Base-by-base conservation (phyloP, 208 protist species). In the Trypanosoma conorhini region DNA sequence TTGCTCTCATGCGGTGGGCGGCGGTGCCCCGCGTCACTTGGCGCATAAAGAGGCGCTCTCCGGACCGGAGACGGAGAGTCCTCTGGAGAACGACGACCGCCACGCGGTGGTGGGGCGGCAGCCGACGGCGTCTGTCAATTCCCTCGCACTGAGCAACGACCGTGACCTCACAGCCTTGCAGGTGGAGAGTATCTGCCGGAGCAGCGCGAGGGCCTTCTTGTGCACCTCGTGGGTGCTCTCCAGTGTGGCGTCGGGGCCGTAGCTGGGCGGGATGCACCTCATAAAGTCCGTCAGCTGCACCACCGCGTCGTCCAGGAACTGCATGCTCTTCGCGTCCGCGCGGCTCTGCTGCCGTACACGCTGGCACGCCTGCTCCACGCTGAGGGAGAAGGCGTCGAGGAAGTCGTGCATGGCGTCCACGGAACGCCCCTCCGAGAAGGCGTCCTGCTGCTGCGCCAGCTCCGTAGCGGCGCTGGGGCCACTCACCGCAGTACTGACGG, bases 151-250 rank as follows among this genome's bases (percentile, higher is more conserved):
- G 0, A 44, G 50, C 8, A 38, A 28, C 42, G 55, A 24, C 33
- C 81, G 73, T 46, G 70, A 76, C 51, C 76, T 76, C 55, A 89
- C 79, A 1, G 71, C 55, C 26, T 84, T 78, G 66, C 84, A 92
- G 44, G 83, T 82, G 30, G 58, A 55, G 63, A 78, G 84, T 21
- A 92, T 84, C 57, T 81, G 80, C 28, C 76, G 85, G 3, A 86
- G 77, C 5, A 73, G 55, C 62, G 81, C 80, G 26, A 83, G 79
- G n/a, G 79, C 58, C 62, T 84, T 85, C 67, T 82, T 76, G 8
- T 81, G 65, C 12, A 87, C 75, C 15, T 86, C 72, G 38, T 80
- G 66, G 38, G 72, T 81, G 22, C 51, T 63, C 4, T 54, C 51
- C 3, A 79, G 75, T 9, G 83, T 86, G 22, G n/a, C 63, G 38